phyloP scores from a whole-genome alignment of 352 stramenopile species.

The Phytophthora ramorum region DNA sequence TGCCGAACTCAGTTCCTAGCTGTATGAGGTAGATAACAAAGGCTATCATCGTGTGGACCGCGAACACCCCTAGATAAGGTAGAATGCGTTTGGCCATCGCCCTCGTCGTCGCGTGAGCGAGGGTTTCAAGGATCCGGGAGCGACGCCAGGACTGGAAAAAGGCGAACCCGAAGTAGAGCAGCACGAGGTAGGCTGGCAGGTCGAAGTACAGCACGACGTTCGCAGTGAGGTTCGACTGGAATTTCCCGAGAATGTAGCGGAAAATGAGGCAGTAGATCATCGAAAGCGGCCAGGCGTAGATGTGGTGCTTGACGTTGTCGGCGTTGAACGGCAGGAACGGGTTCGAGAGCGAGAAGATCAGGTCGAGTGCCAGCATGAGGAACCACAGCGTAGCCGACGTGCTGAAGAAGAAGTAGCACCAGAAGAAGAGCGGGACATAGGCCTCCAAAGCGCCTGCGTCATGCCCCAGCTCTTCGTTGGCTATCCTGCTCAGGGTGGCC shows the following conservation, averaged over 20 bases:
- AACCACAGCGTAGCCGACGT: conserved; percentile 84
- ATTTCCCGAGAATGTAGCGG: conserved; percentile 58
- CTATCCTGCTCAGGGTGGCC: conserved; percentile 67
- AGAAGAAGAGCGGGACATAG: conserved; percentile 85
- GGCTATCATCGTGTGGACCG: conserved; percentile 47
- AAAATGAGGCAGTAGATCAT: conserved; percentile 76
- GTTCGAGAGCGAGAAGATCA: conserved; percentile 90
- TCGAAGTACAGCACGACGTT: conserved; percentile 78
- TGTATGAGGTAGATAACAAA: conserved; percentile 68
- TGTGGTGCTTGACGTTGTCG: conserved; percentile 86
- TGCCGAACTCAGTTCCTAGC: conserved; percentile 35
- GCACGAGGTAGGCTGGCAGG: conserved; percentile 67
- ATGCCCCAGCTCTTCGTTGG: conserved; percentile 59
- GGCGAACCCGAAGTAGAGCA: conserved; percentile 70
- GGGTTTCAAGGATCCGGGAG: conserved; percentile 73
- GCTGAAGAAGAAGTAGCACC: conserved; percentile 85
- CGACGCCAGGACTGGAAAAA: conserved; percentile 75
- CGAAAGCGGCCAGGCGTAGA: conserved; percentile 79
- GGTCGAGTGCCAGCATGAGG: conserved; percentile 85
- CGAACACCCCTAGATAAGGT: conserved; percentile 79
- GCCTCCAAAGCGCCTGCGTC: conserved; percentile 35
- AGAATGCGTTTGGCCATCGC: conserved; percentile 88
- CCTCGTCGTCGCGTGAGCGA: conserved; percentile 78
- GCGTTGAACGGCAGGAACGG: conserved; percentile 88
- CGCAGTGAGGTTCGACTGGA: conserved; percentile 24